Percentiles rank a stretch among this genome's conserved stretches.
Evolutionary conservation across 2,329 filamentous ascomycete genomes (phyloP).

Genomic region (Fragosphaeria purpurea): DNA sequence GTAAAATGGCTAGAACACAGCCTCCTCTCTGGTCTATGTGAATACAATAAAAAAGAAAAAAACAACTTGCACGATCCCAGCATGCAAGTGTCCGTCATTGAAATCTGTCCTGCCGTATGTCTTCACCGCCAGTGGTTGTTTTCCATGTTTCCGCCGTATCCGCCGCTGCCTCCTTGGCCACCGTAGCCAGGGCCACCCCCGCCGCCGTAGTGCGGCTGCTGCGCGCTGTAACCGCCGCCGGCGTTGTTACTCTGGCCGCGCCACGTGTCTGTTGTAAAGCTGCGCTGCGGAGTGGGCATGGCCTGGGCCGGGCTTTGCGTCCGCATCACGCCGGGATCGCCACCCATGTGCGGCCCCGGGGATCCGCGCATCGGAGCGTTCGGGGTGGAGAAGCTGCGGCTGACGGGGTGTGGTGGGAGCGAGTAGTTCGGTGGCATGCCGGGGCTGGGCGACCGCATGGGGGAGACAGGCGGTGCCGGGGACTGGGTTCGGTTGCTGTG

Average conservation of each 20-base stretch:
- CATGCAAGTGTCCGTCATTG: neutral
- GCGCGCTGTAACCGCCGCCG: too few species aligned
- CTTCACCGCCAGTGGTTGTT: constrained; percentile 8
- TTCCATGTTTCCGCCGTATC: neutral
- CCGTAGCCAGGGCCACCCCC: neutral
- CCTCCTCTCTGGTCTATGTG: too few species aligned
- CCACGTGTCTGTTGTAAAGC: constrained; percentile 7
- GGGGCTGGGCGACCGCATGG: constrained; percentile 1
- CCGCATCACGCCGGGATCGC: neutral
- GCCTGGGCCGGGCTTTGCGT: constrained; percentile 6
- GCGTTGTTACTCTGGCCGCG: too few species aligned
- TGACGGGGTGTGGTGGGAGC: neutral
- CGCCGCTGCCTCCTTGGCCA: neutral
- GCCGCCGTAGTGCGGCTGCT: neutral
- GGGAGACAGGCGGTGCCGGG: neutral
- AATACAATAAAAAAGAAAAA: too few species aligned
- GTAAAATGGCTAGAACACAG: too few species aligned
- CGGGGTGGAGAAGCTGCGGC: constrained; percentile 19
- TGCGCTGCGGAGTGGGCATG: constrained; percentile 7
- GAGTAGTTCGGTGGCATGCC: neutral
- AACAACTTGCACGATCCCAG: neutral
- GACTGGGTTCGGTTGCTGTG: neutral
- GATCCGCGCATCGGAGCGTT: constrained; percentile 2
- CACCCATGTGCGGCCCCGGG: neutral
- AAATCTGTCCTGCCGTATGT: too few species aligned